phyloP scores from a whole-genome alignment of 768 basidiomycete genomes.

The Boletus bicolor region DNA sequence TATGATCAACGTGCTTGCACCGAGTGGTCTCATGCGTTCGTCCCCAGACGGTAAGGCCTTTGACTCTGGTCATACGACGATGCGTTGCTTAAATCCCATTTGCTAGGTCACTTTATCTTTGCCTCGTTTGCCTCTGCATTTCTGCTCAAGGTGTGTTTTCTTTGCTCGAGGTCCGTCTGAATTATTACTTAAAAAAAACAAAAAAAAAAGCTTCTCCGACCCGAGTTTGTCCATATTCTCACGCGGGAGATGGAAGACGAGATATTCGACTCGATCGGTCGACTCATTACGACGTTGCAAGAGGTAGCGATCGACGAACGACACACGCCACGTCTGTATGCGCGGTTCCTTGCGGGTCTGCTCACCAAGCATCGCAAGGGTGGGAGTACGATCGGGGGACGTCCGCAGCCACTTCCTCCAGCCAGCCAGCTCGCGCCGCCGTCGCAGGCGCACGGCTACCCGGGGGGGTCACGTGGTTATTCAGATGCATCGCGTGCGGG shows the following conservation, averaged over 20 bases:
- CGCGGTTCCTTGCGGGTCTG: constrained; percentile 73
- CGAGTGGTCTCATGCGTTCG: constrained; percentile 73
- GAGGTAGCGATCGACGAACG: constrained; percentile 79
- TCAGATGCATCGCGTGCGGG: constrained; percentile 23
- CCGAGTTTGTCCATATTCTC: constrained; percentile 66
- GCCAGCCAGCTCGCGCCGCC: constrained; percentile 31
- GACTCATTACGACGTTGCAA: constrained; percentile 67
- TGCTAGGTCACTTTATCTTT: constrained; percentile 69
- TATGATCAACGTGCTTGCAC: constrained; percentile 63
- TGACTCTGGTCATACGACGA: neutral
- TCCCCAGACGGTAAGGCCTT: constrained; percentile 64
- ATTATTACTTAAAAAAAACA: neutral
- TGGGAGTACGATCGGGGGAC: constrained; percentile 51
- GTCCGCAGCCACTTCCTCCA: constrained; percentile 50
- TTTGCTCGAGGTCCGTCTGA: neutral
- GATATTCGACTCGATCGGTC: constrained; percentile 69
- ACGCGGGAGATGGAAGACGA: constrained; percentile 58
- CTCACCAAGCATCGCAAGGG: constrained; percentile 68
- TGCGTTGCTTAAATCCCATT: neutral
- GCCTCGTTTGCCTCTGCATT: constrained; percentile 81
- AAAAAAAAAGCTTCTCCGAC: constrained; percentile 55
- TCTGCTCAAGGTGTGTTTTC: constrained; percentile 61
- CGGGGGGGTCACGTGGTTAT: constrained; percentile 25
- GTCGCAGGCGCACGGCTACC: constrained; percentile 13
- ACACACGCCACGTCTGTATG: constrained; percentile 77